These are phyloP conservation scores for Boechera stricta DNA, from an alignment of 345 rosid genomes.

Conservation along the genomic window DNA sequence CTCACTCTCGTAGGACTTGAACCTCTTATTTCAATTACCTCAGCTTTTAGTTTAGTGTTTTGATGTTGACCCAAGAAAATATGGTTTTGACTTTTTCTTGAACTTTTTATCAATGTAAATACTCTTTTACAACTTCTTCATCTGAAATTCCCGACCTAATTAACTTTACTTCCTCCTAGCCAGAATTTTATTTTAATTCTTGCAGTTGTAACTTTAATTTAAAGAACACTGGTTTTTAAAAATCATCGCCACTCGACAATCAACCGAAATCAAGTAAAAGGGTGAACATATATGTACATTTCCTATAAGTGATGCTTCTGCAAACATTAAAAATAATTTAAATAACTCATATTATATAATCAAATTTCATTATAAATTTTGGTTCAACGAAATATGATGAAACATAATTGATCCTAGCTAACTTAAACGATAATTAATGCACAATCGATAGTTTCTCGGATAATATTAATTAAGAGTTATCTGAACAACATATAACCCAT, in stretches of 20 bases:
- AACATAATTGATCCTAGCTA: background rate
- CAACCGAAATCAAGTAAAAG: background rate
- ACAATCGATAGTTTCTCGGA: background rate
- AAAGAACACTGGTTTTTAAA: background rate
- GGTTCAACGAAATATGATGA: background rate
- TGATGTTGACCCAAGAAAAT: background rate
- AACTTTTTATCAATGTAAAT: background rate
- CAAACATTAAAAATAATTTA: background rate
- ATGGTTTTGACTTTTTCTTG: slow-evolving; percentile 1
- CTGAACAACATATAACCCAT: slow-evolving; percentile 15
- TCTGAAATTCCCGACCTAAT: background rate
- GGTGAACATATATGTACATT: background rate
- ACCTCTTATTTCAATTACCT: background rate
- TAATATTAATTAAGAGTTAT: slow-evolving; percentile 6
- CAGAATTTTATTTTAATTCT: background rate
- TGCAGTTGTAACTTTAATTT: background rate
- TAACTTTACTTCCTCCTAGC: background rate
- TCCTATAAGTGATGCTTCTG: background rate
- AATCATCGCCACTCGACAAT: background rate
- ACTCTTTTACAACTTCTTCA: background rate
- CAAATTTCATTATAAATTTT: background rate
- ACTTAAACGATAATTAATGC: background rate
- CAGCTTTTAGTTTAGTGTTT: background rate
- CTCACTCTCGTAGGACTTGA: background rate
- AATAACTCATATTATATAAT: background rate